Evolutionary conservation across 495 filamentous ascomycete species (phyloP), one percentile per base, ranked within the genome.

Genomic region (Trichoderma asperelloides): DNA sequence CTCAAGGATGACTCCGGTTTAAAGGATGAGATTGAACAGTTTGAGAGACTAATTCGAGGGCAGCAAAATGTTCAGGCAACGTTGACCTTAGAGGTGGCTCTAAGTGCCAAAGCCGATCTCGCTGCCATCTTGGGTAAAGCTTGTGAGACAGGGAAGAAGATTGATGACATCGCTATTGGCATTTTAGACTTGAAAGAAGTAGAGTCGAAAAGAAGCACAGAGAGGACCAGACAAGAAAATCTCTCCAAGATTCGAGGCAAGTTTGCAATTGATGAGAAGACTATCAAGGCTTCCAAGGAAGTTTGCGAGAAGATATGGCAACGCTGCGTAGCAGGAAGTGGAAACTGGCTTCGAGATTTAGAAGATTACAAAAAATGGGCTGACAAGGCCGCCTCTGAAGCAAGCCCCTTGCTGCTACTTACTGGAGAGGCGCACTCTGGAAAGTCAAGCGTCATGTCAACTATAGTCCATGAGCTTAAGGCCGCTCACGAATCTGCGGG

Each of bases 361-460:
- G 49, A 55, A 6, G 49, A 55, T 4, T 55, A 55, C 21, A 55
- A 55, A n/a, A 55, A 55, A n/a, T 55, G 49, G 49, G 25, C 49
- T 23, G 49, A 55, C n/a, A 55, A 55, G 21, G 21, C 49, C 8
- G 21, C 2, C 12, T 11, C n/a, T n/a, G 49, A 55, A 11, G 49
- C 49, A 55, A 55, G 2, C 8, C 49, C 49, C 8, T 25, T 71
- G 7, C 47, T 74, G 8, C 37, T 74, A 3, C 27, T 73, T 28
- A 73, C 68, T 15, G 71, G 71, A 2, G 66, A 65, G 13, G 65
- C 70, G 27, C 67, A 69, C 55, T 68, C 71, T 41, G 71, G 71
- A 15, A 73, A 73, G 51, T 67, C 71, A 6, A 66, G 65, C 23
- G 40, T 70, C 13, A 49, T 73, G 3, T 71, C 70, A 27, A 67